Base-by-base conservation (phyloP, 495 filamentous ascomycete genomes). In the Hypoxylon perforatum region DNA sequence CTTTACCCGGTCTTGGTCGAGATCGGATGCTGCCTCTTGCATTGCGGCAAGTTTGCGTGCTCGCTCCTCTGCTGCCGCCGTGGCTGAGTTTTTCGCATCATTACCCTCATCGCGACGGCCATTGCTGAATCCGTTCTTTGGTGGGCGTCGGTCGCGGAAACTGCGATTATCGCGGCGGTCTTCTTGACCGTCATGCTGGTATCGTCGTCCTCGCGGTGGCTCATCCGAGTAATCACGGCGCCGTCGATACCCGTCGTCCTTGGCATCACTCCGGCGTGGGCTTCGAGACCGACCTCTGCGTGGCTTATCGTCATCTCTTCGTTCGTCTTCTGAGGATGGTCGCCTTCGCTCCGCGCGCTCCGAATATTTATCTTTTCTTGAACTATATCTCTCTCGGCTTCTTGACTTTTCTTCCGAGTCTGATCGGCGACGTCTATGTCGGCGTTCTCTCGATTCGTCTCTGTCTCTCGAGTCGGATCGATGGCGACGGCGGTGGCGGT, bases 21-120 rank as follows among this genome's bases (percentile, higher is more conserved):
- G 82, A 11, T 90, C 85, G 2, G 82, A 81, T n/a, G 95, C 95
- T 54, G 91, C 92, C 21, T 85, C 84, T 70, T 93, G 91, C 95
- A 99, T 99, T 33, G 89, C 91, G 15, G 91, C 92, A 4, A 98
- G 80, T 71, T 91, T 94, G 17, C 83, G 80, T 7, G 84, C 85
- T 2, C 85, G 85, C 59, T 90, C 87, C 14, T 82, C 78, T 35
- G 82, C 78, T 1, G 72, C 72, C 9, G 78, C 74, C 33, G 74
- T 64, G 19, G 49, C 38, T 19, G 72, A 66, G 36, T 18, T n/a
- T 5, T 38, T 63, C 9, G 33, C 12, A 14, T 48, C 47, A 10
- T 51, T 46, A 1, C 2, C 15, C 7, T 61, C 54, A 15, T 42
- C 35, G 12, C 22, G 23, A 39, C 53, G 57, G 30, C 42, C 53